These are phyloP conservation scores for Cordyceps fumosorosea DNA, from an alignment of 2,329 filamentous ascomycete genomes.

Conservation along the genomic window DNA sequence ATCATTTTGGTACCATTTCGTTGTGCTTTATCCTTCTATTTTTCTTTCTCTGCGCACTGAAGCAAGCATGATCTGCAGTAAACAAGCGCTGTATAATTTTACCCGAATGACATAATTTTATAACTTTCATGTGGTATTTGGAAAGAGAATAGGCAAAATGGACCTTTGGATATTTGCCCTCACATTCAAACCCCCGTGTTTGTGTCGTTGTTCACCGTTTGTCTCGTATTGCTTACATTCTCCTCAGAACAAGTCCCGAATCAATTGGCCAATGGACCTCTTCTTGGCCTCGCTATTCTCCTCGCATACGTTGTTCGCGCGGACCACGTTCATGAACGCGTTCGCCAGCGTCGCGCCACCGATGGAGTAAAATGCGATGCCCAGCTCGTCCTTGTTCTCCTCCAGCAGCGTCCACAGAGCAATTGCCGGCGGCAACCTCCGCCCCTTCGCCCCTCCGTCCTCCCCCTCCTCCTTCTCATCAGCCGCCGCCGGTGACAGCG, in stretches of 20 bases:
- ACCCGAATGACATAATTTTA: neutral
- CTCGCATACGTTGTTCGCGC: conserved; percentile 42
- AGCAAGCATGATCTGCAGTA: neutral
- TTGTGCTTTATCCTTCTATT: neutral
- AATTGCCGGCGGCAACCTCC: conserved; percentile 11
- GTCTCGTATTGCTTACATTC: neutral
- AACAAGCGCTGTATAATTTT: neutral
- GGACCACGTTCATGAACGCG: conserved; percentile 63
- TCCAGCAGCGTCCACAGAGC: conserved; percentile 40
- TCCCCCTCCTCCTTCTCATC: too few relatives aligned
- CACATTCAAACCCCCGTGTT: neutral
- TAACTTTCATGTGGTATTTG: neutral
- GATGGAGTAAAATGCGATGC: conserved; percentile 60
- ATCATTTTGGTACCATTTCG: neutral
- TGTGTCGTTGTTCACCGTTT: neutral
- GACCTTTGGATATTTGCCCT: neutral
- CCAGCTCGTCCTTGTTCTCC: conserved; percentile 47
- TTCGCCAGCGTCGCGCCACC: conserved; percentile 62
- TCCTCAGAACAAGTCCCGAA: neutral
- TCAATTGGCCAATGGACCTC: neutral
- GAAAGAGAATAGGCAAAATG: neutral
- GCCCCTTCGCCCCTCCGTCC: neutral
- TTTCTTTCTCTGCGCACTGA: neutral
- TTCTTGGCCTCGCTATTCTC: conserved; percentile 14
- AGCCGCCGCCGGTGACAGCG: conserved; percentile 8